Evolutionary conservation across 768 basidiomycete genomes (phyloP), one percentile per base, ranked within the genome.

Genomic region (Dioszegia crocea): DNA sequence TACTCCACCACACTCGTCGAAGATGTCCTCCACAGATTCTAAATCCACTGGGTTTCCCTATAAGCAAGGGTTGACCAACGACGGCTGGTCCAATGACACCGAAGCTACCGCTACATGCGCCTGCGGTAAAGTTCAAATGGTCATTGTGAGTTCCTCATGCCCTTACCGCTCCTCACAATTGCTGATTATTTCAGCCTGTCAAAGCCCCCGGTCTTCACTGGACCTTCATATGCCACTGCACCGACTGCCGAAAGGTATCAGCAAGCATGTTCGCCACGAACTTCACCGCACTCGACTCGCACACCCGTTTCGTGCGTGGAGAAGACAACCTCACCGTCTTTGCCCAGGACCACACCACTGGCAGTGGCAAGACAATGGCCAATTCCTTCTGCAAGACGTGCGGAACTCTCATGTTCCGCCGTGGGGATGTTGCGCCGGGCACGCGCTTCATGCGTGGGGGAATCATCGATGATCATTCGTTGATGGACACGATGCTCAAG

Each of bases 241-340:
- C 64, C 29, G 73, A 74, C 56, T 72, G 73, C 50, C 63, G 68
- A 4, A 74, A 74, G 45, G 36, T 70, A 48, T 62, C 68, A 27
- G 62, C 68, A 19, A 66, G 64, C n/a, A 72, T 70, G 68, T 68
- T 67, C 57, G 65, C 68, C 6, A 62, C 70, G 29, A 70, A 70
- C 56, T 63, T 74, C 45, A 65, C 61, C 23, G 55, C 64, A 33
- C 48, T 47, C 27, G 59, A 65, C 48, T 26, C 54, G 14, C 59
- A 68, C 61, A 49, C 66, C 29, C 65, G 70, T 11, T 71, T 66
- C 33, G 29, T 59, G 33, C 58, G 70, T 10, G 73, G 73, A 3
- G 54, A 68, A 53, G 65, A 64, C 51, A 62, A 66, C 39, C 56
- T 74, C 24, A 63, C 60, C 3, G 27, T 41, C 14, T 74, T 51